phyloP scores from a whole-genome alignment of 2,329 filamentous ascomycete species.

The Iodosphaeria phyllophila region DNA sequence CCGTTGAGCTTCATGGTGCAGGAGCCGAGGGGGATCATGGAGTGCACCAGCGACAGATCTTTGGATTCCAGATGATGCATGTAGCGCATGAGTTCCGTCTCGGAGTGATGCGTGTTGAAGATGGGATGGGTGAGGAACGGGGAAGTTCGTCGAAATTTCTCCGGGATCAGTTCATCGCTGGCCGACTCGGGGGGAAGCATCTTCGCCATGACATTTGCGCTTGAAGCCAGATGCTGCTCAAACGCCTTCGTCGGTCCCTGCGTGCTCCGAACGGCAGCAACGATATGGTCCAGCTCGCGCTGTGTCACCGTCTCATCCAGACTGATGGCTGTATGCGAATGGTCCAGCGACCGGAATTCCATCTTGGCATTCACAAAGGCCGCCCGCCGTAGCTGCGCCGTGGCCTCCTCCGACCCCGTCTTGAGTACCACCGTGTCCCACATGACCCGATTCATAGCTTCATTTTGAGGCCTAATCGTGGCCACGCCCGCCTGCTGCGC shows the following conservation, averaged over 20 bases:
- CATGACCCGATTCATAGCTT: too few relatives aligned
- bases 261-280: constrained; percentile 5
- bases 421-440: constrained; percentile 72
- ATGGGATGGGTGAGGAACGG: constrained; percentile 73
- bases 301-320: constrained; percentile 56
- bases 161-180: too few relatives aligned
- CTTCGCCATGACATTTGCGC: too few relatives aligned
- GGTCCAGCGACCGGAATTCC: constrained; percentile 43
- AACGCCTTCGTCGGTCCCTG: too few relatives aligned
- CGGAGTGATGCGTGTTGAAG: constrained; percentile 88
- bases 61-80: constrained; percentile 88
- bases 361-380: constrained; percentile 31
- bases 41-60: constrained; percentile 84
- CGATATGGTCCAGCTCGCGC: constrained; percentile 19
- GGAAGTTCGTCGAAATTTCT: constrained; percentile 49
- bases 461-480: too few relatives aligned
- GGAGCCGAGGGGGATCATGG: constrained; percentile 92
- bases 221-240: too few relatives aligned
- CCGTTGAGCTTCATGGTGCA: constrained; percentile 98
- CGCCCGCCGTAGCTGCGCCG: constrained; percentile 28
- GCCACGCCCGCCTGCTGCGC: too few relatives aligned
- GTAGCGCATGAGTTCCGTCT: constrained; percentile 86
- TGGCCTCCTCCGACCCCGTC: constrained; percentile 27
- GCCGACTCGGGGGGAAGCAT: too few relatives aligned
- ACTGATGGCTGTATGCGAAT: constrained; percentile 50